Base-by-base conservation (phyloP, 176 grass and related monocot species). In the Areca catechu region DNA sequence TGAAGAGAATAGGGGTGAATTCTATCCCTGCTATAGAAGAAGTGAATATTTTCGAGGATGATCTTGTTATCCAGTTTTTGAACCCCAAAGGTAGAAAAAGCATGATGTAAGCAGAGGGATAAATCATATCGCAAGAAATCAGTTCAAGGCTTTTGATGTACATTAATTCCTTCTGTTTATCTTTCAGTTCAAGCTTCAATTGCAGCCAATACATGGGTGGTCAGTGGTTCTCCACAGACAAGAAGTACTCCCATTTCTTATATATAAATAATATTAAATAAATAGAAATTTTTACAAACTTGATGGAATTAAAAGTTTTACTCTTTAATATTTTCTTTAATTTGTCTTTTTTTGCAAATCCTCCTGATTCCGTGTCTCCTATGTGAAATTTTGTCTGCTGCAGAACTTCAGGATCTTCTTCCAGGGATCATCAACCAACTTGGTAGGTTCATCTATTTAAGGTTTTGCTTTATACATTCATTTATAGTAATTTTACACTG, bases 11-110 rank as follows among this genome's bases (percentile, higher is more conserved):
- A 57, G 92, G 92, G 7, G 92, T 97, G 65, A 97, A 91, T 67
- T 63, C 92, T 52, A 97, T 97, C 53, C 86, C 92, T 1, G 92
- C 92, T 37, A 97, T 97, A 56, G 92, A 97, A 85, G 92, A 97
- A 80, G 92, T 97, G 19, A 97, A 97, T 65, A 89, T 92, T 69
- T 98, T 98, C 70, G 92, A 98, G 76, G 84, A 98, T 63, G 93
- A 98, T 51, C 76, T 92, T 66, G 93, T 98, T 63, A 98, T 98
- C 73, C 87, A 98, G 75, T 98, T 98, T 79, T 56, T 77, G 66
- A 98, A 83, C 66, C 93, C 93, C 51, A 98, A 98, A 84, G 92
- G 92, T 91, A 6, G 48, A 34, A 34, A 34, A 34, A 34, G 7
- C 30, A 34, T 34, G 7, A 34, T 34, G 30, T 7, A 34, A 34